Evolutionary conservation across 208 protist genomes (phyloP).

Genomic region (Leishmania major): DNA sequence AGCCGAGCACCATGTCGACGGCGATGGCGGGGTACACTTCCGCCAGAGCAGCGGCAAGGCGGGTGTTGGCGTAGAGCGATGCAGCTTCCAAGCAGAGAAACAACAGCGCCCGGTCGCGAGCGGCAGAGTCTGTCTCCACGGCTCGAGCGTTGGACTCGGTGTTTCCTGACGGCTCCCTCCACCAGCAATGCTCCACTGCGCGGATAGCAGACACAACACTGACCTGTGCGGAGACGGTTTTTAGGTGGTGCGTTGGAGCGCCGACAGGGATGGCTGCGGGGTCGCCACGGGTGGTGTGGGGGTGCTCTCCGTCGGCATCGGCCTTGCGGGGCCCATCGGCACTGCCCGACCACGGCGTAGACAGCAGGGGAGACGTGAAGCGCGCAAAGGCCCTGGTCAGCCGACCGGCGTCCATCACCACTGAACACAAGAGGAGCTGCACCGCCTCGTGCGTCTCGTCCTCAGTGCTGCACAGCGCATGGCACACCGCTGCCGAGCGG

Average conservation of each 20-base stretch:
- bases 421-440: slow-evolving; percentile 27
- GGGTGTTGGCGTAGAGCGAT: slow-evolving; percentile 45
- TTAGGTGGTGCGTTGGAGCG: neutral
- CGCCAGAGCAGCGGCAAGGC: slow-evolving; percentile 30
- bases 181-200: neutral
- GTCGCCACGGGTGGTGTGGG: neutral
- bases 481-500: slow-evolving; percentile 8
- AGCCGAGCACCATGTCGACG: slow-evolving; percentile 25
- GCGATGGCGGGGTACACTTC: slow-evolving; percentile 5
- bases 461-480: slow-evolving; percentile 28
- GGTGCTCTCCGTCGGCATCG: neutral
- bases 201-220: slow-evolving; percentile 1
- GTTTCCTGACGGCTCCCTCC: neutral
- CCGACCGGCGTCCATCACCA: slow-evolving; percentile 28
- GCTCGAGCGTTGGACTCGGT: neutral
- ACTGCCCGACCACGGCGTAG: neutral
- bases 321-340: neutral
- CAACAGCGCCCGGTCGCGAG: slow-evolving; percentile 11
- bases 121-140: neutral
- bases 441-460: slow-evolving; percentile 39
- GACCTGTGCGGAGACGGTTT: neutral
- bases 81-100: slow-evolving; percentile 30
- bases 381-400: slow-evolving; percentile 36
- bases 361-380: slow-evolving; percentile 27
- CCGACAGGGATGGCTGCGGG: neutral